Conservation (phyloP, 345 rosid species). For the Populus davidiana region DNA sequence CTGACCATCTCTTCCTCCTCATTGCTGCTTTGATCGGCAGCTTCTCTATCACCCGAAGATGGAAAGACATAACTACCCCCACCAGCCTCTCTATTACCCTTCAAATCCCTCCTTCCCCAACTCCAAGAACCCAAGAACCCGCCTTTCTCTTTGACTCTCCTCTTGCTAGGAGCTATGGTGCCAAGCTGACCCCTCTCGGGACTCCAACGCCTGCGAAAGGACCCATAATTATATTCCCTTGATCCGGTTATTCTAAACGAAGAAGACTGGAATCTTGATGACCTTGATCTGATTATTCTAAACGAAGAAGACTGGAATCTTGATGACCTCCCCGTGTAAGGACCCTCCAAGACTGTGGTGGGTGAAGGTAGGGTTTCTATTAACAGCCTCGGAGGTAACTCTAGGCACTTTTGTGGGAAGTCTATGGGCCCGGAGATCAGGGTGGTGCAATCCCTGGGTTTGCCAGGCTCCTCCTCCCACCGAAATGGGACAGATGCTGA, state of each 20-base stretch:
- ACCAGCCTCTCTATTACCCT: slow-evolving; percentile 43
- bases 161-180: slow-evolving; percentile 18
- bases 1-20: slow-evolving; percentile 25
- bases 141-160: slow-evolving; percentile 28
- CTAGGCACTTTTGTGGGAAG: slow-evolving; percentile 44
- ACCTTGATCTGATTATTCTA: slow-evolving; percentile 22
- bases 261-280: slow-evolving; percentile 30
- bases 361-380: slow-evolving; percentile 48
- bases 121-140: slow-evolving; percentile 41
- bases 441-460: slow-evolving; percentile 53
- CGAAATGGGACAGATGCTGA: slow-evolving; percentile 76
- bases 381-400: slow-evolving; percentile 63
- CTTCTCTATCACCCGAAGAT: slow-evolving; percentile 37
- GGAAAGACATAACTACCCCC: slow-evolving; percentile 59
- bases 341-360: slow-evolving; percentile 43
- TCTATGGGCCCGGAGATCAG: slow-evolving; percentile 14
- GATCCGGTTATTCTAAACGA: slow-evolving; percentile 35
- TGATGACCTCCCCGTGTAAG: slow-evolving; percentile 24
- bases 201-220: slow-evolving; percentile 29
- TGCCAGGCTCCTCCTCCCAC: slow-evolving; percentile 92
- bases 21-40: slow-evolving; percentile 1
- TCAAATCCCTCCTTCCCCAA: slow-evolving; percentile 33
- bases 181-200: slow-evolving; percentile 30
- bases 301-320: slow-evolving; percentile 42
- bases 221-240: slow-evolving; percentile 38